Conservation (phyloP, 1,139 yeast species). For the Taphrina pruni region DNA sequence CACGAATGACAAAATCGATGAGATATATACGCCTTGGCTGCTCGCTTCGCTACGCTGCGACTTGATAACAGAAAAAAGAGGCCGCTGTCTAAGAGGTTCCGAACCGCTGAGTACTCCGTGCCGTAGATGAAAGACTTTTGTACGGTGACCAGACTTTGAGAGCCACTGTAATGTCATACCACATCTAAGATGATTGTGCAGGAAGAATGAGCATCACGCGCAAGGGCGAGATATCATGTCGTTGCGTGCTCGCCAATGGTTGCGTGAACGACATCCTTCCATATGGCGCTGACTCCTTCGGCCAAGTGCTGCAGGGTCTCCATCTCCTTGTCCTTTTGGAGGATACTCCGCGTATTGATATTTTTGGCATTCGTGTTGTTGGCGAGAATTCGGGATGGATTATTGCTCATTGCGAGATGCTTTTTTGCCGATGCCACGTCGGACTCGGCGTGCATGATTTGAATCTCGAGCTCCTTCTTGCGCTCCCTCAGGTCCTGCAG, state of each 20-base stretch:
- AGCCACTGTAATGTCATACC: no score
- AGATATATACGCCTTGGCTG: no score
- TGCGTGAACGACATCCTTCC: constrained; percentile 23
- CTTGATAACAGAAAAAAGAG: no score
- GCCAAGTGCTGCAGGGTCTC: constrained; percentile 23
- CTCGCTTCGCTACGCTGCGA: no score
- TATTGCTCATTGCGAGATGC: constrained; percentile 5
- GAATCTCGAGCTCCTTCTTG: constrained; percentile 20
- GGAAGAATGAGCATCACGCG: no score
- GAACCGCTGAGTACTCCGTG: no score
- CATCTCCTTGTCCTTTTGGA: constrained; percentile 20
- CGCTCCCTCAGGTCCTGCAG: constrained; percentile 17
- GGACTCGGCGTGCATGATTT: constrained; percentile 17
- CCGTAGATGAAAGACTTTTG: no score
- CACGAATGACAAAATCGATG: no score
- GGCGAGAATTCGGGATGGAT: not conserved
- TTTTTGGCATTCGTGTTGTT: not conserved
- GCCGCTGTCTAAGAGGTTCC: no score
- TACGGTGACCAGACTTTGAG: no score
- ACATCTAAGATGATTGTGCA: no score
- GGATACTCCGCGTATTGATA: constrained; percentile 1
- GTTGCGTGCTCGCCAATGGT: constrained; percentile 26
- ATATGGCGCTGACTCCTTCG: constrained; percentile 25
- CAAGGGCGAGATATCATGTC: not conserved
- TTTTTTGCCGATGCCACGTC: constrained; percentile 16